Percentiles rank a stretch among this genome's conserved stretches.
These are phyloP conservation scores for Oryza meridionalis DNA, from an alignment of 176 grass and related monocot species.

Conservation along the genomic window DNA sequence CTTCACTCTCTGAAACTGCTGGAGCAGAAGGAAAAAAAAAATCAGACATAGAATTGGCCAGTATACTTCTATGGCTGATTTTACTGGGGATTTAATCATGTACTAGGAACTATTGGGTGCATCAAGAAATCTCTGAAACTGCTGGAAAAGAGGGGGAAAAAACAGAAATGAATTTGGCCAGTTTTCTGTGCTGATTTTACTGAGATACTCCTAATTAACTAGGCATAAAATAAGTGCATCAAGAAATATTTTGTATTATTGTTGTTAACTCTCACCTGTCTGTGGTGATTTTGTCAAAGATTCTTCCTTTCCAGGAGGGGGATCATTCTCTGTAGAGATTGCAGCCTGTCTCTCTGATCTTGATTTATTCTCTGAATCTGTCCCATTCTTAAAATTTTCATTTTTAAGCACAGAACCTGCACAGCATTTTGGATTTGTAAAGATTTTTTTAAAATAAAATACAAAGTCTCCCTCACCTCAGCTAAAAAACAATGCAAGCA, in stretches of 20 bases:
- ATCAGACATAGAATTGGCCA: neutral
- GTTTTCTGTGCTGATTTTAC: too few species aligned
- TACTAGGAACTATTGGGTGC: too few species aligned
- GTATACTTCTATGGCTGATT: neutral
- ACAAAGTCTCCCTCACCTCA: neutral
- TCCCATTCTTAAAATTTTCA: neutral
- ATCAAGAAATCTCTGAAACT: too few species aligned
- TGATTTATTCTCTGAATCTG: constrained; percentile 19
- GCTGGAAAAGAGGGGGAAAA: too few species aligned
- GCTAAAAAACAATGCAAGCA: neutral
- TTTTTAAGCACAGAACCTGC: constrained; percentile 12
- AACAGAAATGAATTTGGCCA: too few species aligned
- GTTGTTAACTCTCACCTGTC: constrained; percentile 6
- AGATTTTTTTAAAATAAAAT: neutral
- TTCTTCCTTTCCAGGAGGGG: neutral
- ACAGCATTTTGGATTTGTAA: neutral
- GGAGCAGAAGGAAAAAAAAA: neutral
- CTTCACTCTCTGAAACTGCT: constrained; percentile 36
- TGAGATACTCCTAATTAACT: too few species aligned
- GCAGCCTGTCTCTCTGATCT: neutral
- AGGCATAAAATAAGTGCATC: too few species aligned
- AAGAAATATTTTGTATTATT: too few species aligned
- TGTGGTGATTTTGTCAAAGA: neutral
- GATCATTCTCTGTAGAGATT: neutral
- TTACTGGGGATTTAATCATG: neutral